Evolutionary conservation across 2,329 filamentous ascomycete genomes (phyloP), one percentile per base, ranked within the genome.

Genomic region (Bipolaris victoriae): DNA sequence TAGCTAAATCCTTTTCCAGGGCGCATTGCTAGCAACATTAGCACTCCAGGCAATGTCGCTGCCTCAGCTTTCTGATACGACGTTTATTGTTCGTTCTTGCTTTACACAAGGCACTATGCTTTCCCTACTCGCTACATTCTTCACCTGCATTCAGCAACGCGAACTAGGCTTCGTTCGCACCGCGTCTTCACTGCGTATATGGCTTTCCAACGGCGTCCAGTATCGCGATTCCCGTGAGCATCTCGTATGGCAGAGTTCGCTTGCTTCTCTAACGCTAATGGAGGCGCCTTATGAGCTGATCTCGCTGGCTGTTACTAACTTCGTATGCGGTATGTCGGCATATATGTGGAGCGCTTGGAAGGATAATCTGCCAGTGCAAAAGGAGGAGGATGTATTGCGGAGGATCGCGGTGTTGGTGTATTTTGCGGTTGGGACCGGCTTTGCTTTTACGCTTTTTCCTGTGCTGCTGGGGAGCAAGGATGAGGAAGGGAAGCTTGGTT

Each of bases 251-350:
- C 63, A 62, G 35, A 63, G 58, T 49, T 68, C 65, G 7, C 57
- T 64, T 7, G 52, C 58, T 0, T 52, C 57, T 11, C 52, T 62
- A 16, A 57, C 59, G 35, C 40, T 68, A 5, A 48, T 68, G 11
- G 56, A 65, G n/a, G 52, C 54, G 0, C 64, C 65, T 2, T 68
- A 64, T 37, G 65, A 68, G 49, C 39, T 66, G 20, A 47, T 68
- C 3, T 51, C 45, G 26, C 58, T 67, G 15, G 52, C 61, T 3
- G 61, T 67, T 3, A 55, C 49, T 11, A 44, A 55, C 10, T 62
- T 66, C 36, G 31, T 68, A 2, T 48, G 49, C 2, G 66, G 64
- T 7, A 46, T 68, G 15, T 52, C 61, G 1, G 49, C 60, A 3
- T 67, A 67, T 44, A 51, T 68, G 10, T 64, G 59, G 11, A 55